A percentile compares a stretch with the other conserved stretches of the same genome.
These are phyloP conservation scores for Canariomyces notabilis DNA, from an alignment of 2,329 filamentous ascomycete genomes.

Conservation along the genomic window DNA sequence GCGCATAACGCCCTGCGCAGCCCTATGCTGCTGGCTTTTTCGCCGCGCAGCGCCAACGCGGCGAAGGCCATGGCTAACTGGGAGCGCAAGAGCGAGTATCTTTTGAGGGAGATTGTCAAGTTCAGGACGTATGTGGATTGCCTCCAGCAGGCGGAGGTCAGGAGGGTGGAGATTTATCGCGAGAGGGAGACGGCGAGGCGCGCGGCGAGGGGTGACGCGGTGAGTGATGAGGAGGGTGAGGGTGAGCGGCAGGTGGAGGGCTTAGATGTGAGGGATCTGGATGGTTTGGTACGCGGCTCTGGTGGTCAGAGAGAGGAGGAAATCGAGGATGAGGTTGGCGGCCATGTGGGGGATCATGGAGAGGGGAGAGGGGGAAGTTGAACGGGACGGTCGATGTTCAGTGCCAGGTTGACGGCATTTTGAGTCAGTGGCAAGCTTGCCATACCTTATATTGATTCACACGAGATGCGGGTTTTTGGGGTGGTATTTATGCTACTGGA, in stretches of 20 bases:
- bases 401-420: too few relatives aligned
- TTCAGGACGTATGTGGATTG: constrained; percentile 93
- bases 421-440: too few relatives aligned
- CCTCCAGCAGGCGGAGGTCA: constrained; percentile 63
- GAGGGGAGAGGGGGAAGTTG: too few relatives aligned
- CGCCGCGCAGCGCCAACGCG: constrained; percentile 74
- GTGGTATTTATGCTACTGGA: too few relatives aligned
- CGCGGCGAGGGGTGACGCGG: constrained; percentile 40
- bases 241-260: not conserved
- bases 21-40: constrained; percentile 85
- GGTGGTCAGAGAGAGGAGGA: too few relatives aligned
- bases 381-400: too few relatives aligned
- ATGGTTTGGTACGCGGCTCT: not conserved
- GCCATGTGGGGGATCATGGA: too few relatives aligned
- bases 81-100: constrained; percentile 90
- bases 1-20: constrained; percentile 82
- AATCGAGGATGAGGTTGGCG: too few relatives aligned
- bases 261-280: not conserved
- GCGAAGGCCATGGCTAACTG: constrained; percentile 89
- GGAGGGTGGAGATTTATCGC: constrained; percentile 66
- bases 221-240: constrained; percentile 5
- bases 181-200: constrained; percentile 50
- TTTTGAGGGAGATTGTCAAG: constrained; percentile 92
- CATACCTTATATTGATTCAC: too few relatives aligned
- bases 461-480: too few relatives aligned